Conservation (phyloP, 306 rosid species). For the Cicer bijugum region DNA sequence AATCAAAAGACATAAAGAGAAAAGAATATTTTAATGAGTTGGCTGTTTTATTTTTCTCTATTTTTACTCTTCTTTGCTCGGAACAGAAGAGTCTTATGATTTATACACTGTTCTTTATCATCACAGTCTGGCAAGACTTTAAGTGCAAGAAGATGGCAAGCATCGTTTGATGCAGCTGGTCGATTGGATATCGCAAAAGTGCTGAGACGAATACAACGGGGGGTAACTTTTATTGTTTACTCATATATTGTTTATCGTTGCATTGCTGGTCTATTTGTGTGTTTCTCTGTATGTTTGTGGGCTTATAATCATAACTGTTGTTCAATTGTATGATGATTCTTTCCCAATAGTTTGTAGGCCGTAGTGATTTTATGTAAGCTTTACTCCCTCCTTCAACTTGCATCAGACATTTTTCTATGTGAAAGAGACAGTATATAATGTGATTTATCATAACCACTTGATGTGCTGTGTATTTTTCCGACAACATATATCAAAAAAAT, state of each 20-base stretch:
- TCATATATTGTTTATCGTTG: constrained; percentile 10
- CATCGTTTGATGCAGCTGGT: constrained; percentile 83
- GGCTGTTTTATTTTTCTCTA: not conserved
- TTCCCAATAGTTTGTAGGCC: constrained; percentile 21
- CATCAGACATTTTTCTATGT: constrained; percentile 17
- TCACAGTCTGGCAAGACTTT: constrained; percentile 91
- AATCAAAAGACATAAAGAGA: too few species aligned
- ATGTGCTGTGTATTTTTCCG: constrained; percentile 30
- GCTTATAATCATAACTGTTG: constrained; percentile 17
- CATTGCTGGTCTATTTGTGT: not conserved
- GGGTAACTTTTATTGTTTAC: constrained; percentile 62
- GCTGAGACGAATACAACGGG: constrained; percentile 84
- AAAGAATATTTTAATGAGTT: not conserved
- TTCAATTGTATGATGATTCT: constrained; percentile 5
- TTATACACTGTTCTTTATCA: constrained; percentile 44
- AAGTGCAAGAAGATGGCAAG: constrained; percentile 85
- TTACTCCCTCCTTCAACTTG: not conserved
- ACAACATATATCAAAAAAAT: constrained; percentile 8
- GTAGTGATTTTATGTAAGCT: constrained; percentile 6
- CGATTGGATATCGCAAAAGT: constrained; percentile 83
- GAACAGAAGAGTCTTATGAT: not conserved
- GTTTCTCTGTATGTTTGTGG: constrained; percentile 13
- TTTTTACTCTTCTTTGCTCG: not conserved
- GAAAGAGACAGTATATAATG: constrained; percentile 28
- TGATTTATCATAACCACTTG: constrained; percentile 28